A percentile compares a stretch with the other conserved stretches of the same genome.
These are phyloP conservation scores for Mallotus nudiflorus DNA, from an alignment of 345 rosid species.

Conservation along the genomic window DNA sequence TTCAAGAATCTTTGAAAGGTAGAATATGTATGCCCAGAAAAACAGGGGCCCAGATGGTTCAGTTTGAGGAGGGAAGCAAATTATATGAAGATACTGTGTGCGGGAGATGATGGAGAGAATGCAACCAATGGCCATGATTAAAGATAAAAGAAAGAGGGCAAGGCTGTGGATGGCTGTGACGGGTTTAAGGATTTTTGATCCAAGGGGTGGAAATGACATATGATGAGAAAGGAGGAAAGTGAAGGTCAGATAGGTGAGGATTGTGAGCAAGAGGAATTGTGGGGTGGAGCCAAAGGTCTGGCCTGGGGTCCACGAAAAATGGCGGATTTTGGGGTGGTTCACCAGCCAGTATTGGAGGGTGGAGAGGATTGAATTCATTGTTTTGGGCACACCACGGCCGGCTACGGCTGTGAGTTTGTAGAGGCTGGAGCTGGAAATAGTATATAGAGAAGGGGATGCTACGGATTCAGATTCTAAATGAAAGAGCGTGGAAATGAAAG, in stretches of 20 bases:
- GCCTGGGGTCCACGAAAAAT: slow-evolving; percentile 55
- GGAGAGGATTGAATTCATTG: slow-evolving; percentile 30
- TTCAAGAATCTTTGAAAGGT: slow-evolving; percentile 64
- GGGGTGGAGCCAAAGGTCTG: slow-evolving; percentile 60
- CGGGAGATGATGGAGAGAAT: slow-evolving; percentile 45
- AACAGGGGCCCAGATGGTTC: slow-evolving; percentile 54
- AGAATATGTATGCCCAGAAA: slow-evolving; percentile 69
- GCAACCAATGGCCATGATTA: slow-evolving; percentile 72
- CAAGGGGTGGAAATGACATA: slow-evolving; percentile 31
- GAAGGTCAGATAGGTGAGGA: slow-evolving; percentile 51
- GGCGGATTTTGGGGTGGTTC: slow-evolving; percentile 49
- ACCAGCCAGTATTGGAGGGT: slow-evolving; percentile 53
- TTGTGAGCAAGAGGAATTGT: slow-evolving; percentile 43
- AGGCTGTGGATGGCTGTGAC: slow-evolving; percentile 76
- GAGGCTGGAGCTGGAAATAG: neutral
- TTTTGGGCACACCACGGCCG: neutral
- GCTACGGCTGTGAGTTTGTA: neutral
- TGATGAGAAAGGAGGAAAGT: slow-evolving; percentile 50
- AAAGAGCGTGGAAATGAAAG: neutral
- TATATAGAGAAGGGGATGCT: neutral
- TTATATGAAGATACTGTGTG: slow-evolving; percentile 31
- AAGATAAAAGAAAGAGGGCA: slow-evolving; percentile 56
- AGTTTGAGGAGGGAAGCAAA: slow-evolving; percentile 54
- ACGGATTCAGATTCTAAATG: neutral
- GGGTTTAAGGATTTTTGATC: slow-evolving; percentile 53